Base-by-base conservation (phyloP, 192 early-diverging fungal species). In the Backusella tarrabulga region DNA sequence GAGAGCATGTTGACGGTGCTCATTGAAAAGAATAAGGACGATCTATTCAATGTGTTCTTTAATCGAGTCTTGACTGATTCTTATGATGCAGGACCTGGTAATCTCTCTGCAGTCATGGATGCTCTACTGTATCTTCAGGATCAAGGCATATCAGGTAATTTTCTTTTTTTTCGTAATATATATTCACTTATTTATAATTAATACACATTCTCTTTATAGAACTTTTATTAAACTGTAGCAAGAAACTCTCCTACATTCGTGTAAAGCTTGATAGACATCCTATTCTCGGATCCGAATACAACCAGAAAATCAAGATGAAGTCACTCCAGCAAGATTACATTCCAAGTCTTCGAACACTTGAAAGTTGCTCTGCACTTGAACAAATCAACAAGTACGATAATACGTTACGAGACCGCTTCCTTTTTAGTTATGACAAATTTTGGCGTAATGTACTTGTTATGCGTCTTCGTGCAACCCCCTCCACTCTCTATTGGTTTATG, bases 1-100 rank as follows among this genome's bases (percentile, higher is more conserved):
- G 71, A 72, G 29, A 72, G 42, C 46, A 29, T 72, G 4, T 17
- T 72, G 41, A 72, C 71, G 3, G 71, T 72, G 4, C 21, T 72
- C 0, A 72, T 72, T 72, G 41, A 72, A 32, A 42, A 34, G 19
- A 17, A 26, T 15, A 29, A 44, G 1, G 19, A 72, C 6, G 17
- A 44, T 15, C 17, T 72, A 8, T 44, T 32, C 17, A 44, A 72
- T 4, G 23, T 72, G 29, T 50, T 72, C 21, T 72, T 50, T 23
- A 72, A 72, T 23, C 40, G 44, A 8, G 42, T 72, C 32, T 29
- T 72, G 4, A 19, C 29, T 1, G 44, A 72, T 72, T 72, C 71
- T 14, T 29, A 34, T 12, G 29, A 29, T 46, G 15, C 42, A 1
- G 42, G 71, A 15, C 71, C 71, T 1, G 71, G 71, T 6, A 32